Evolutionary conservation across 73 alveolate species (phyloP).

Genomic region (Durusdinium trenchii): DNA sequence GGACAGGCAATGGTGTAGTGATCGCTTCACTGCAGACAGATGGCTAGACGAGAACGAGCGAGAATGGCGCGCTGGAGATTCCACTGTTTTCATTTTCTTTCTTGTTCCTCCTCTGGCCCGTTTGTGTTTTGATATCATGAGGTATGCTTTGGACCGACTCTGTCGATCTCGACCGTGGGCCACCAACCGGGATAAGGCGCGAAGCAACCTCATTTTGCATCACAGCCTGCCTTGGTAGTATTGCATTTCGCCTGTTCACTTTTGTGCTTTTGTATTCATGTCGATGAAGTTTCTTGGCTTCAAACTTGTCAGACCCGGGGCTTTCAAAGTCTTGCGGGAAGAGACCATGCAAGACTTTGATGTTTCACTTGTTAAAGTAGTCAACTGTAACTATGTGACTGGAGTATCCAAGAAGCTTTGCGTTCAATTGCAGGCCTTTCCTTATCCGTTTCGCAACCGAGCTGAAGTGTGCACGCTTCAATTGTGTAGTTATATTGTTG

Average conservation of each 20-base stretch:
- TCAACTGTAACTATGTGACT: no score
- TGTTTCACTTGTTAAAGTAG: no score
- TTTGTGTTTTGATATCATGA: not conserved
- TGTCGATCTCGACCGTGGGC: slow-evolving; percentile 88
- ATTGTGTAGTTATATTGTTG: not conserved
- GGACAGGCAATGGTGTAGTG: slow-evolving; percentile 61
- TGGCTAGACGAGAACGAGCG: slow-evolving; percentile 85
- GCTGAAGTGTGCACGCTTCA: not conserved
- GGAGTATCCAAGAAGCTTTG: no score
- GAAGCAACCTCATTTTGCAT: no score
- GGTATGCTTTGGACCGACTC: slow-evolving; percentile 63
- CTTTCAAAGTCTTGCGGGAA: no score
- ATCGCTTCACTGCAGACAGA: slow-evolving; percentile 77
- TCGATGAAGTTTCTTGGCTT: no score
- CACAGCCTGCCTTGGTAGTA: no score
- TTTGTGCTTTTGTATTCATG: no score
- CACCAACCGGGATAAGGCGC: slow-evolving; percentile 61
- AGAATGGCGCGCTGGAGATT: slow-evolving; percentile 46
- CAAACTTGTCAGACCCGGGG: not conserved
- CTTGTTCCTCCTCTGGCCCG: not conserved
- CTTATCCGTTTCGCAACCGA: slow-evolving; percentile 57
- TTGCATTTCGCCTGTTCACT: no score
- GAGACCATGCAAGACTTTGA: no score
- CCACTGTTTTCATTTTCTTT: not conserved
- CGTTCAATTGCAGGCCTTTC: slow-evolving; percentile 62